Conservation (phyloP, 176 grass and related monocot genomes). For the Zea luxurians region DNA sequence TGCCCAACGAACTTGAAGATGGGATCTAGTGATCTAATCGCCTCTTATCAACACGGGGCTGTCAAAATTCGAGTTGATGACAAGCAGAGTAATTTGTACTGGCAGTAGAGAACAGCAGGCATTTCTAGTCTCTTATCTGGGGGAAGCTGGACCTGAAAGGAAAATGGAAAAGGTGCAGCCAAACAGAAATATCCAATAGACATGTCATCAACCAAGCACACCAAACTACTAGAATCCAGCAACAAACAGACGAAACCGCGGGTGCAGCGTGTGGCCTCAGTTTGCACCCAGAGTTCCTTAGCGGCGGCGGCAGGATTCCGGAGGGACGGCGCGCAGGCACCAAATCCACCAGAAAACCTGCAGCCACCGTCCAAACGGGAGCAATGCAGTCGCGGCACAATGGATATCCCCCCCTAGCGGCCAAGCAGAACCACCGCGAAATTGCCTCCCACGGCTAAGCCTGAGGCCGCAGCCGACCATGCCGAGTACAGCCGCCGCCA, state of each 20-base stretch:
- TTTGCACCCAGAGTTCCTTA: neutral
- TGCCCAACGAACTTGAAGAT: slow-evolving; percentile 4
- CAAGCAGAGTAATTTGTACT: neutral
- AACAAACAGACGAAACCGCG: neutral
- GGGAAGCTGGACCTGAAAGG: neutral
- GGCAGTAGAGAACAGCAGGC: neutral
- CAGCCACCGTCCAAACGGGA: neutral
- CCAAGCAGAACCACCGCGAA: neutral
- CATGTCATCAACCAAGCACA: neutral
- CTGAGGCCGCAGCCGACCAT: neutral
- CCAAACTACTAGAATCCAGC: neutral
- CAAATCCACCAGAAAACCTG: slow-evolving; percentile 2
- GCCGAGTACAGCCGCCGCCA: neutral
- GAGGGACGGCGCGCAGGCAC: neutral
- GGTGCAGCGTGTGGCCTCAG: neutral
- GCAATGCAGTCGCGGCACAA: neutral
- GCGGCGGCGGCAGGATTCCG: neutral
- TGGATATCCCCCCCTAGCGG: neutral
- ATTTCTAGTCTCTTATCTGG: neutral
- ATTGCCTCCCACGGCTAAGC: neutral
- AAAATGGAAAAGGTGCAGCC: neutral
- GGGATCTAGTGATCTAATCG: slow-evolving; percentile 40
- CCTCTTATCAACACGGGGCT: neutral
- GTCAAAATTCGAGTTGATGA: neutral
- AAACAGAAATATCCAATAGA: neutral